Base-by-base conservation (phyloP, 1,284 basidiomycete species). In the Crepidotus sp. region DNA sequence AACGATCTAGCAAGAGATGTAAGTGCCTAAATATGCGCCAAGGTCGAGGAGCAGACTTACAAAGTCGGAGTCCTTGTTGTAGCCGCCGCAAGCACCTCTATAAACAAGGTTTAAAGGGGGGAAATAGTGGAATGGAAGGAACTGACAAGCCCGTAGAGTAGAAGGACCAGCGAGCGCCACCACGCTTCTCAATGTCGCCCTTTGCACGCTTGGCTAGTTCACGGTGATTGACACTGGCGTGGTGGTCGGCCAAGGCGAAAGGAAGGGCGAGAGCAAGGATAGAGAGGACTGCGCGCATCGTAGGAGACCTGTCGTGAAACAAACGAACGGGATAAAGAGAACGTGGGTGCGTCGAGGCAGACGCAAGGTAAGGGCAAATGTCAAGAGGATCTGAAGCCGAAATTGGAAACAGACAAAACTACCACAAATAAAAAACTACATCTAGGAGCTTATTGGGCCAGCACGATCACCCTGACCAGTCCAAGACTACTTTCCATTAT, bases 1-100 rank as follows among this genome's bases (percentile, higher is more conserved):
- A 30, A 74, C 73, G 46, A 72, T 70, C 71, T 74, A 47, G 15
- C 34, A 25, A 37, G 40, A 42, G 36, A 18, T 9, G 22, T 35
- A 13, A 25, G 35, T 4, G n/a, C 2, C 21, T 11, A 14, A 14
- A 42, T n/a, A 19, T n/a, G 2, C 22, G 21, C 34, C 15, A 13
- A 34, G 24, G 11, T 17, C 31, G 25, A 7, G 40, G 14, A 26
- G 25, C 36, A 25, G 18, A 69, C 75, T 56, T 55, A 83, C 79
- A 48, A 65, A 81, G 50, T 77, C 77, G 40, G 47, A 57, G 19
- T 66, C 51, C 0, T 36, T 41, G 54, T 71, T 80, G n/a, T 10
- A 42, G 3, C 61, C 40, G 9, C 80, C 80, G 52, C 80, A 83
- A 35, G 76, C 73, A 50, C 73, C 75, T 34, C 76, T 48, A 30